Evolutionary conservation across 177 flowering plant species (phyloP).

Genomic region (Vitis hybrid): DNA sequence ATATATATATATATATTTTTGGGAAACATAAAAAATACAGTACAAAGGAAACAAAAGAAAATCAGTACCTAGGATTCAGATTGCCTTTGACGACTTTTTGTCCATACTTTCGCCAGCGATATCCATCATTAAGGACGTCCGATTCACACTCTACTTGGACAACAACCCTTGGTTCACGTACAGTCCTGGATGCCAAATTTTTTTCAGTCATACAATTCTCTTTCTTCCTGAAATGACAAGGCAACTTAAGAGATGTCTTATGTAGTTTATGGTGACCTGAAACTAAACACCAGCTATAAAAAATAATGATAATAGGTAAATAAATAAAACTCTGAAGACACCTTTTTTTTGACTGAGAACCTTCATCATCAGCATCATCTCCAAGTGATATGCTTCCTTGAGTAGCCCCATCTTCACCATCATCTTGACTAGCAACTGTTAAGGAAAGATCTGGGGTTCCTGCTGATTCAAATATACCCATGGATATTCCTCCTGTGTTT

Average conservation of each 20-base stretch:
- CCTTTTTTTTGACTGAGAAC: constrained; percentile 71
- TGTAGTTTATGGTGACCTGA: background rate
- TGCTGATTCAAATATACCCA: constrained; percentile 38
- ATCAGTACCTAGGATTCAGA: constrained; percentile 74
- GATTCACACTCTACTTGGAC: constrained; percentile 72
- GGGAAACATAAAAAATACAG: background rate
- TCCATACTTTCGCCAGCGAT: constrained; percentile 92
- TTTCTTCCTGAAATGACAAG: constrained; percentile 47
- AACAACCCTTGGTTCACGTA: constrained; percentile 75
- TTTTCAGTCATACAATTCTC: constrained; percentile 49
- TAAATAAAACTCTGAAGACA: background rate
- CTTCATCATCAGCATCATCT: constrained; percentile 63
- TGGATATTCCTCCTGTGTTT: constrained; percentile 38
- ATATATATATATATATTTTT: too few species aligned
- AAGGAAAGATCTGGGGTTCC: constrained; percentile 68
- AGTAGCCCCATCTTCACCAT: constrained; percentile 52
- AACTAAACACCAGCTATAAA: background rate
- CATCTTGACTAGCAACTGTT: constrained; percentile 55
- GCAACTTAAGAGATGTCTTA: background rate
- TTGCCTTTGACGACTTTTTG: constrained; percentile 89
- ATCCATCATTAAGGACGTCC: constrained; percentile 92
- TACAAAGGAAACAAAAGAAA: background rate
- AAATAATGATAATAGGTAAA: too few species aligned
- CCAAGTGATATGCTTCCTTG: constrained; percentile 51
- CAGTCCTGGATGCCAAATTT: constrained; percentile 50